phyloP scores from a whole-genome alignment of 345 rosid species.

The Citrus medica region DNA sequence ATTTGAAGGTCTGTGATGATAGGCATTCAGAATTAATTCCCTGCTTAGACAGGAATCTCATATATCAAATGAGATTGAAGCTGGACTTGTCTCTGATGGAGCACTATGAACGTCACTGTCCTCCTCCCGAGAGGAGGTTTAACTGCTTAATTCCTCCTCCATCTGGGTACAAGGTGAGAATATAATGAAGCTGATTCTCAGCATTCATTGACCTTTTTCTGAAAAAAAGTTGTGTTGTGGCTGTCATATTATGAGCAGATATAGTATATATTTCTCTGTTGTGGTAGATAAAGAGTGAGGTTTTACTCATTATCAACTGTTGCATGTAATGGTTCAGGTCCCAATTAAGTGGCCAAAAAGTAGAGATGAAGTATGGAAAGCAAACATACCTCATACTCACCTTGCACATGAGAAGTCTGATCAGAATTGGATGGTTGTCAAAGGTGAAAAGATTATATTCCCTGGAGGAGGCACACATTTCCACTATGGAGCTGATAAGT shows the following conservation, averaged over 20 bases:
- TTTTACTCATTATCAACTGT: background rate
- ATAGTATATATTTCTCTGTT: background rate
- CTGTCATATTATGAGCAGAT: background rate
- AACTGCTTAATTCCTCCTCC: constrained; percentile 99
- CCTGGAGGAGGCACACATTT: constrained; percentile 99
- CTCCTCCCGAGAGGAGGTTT: constrained; percentile 84
- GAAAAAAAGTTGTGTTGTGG: background rate
- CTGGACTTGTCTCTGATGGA: constrained; percentile 93
- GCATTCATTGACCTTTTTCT: background rate
- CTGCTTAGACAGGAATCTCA: constrained; percentile 84
- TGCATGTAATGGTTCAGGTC: constrained; percentile 39
- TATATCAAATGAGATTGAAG: constrained; percentile 95
- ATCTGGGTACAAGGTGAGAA: constrained; percentile 76
- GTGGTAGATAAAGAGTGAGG: background rate
- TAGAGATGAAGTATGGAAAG: constrained; percentile 99
- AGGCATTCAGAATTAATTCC: constrained; percentile 95
- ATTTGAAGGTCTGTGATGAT: constrained; percentile 87
- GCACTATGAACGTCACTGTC: constrained; percentile 98
- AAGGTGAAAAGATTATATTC: constrained; percentile 89
- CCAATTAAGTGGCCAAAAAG: constrained; percentile 99
- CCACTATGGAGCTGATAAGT: constrained; percentile 98
- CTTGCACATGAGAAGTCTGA: constrained; percentile 98
- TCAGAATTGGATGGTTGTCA: constrained; percentile 99
- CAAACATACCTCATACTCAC: constrained; percentile 97
- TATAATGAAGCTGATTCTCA: constrained; percentile 1